phyloP scores from a whole-genome alignment of 768 basidiomycete species.

The Leccinum subtestaceum region DNA sequence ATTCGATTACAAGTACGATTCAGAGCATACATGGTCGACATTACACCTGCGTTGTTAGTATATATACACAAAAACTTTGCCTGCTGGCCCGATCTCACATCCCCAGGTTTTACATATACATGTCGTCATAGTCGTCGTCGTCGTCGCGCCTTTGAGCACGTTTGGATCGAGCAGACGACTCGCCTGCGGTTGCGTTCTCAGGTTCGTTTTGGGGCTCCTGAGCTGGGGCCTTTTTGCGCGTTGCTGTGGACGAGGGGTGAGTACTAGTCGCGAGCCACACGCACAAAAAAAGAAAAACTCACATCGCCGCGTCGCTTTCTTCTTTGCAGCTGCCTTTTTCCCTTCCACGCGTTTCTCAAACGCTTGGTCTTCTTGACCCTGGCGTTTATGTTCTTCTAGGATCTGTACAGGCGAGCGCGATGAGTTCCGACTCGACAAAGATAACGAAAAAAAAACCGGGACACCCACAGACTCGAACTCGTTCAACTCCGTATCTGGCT shows the following conservation, averaged over 20 bases:
- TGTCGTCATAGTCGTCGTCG: constrained; percentile 24
- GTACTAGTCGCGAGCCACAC: not conserved
- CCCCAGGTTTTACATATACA: constrained; percentile 19
- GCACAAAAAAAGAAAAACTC: constrained; percentile 1
- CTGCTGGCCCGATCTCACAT: not conserved
- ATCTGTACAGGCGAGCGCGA: constrained; percentile 47
- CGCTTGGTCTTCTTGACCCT: constrained; percentile 90
- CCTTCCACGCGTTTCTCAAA: constrained; percentile 82
- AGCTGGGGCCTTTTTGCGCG: constrained; percentile 30
- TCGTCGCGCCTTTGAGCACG: constrained; percentile 11
- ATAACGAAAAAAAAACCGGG: not conserved
- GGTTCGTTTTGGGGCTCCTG: constrained; percentile 19
- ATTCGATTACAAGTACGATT: constrained; percentile 5
- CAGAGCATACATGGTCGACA: constrained; percentile 9
- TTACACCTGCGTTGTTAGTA: constrained; percentile 6
- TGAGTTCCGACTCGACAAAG: not conserved
- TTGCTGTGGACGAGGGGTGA: constrained; percentile 14
- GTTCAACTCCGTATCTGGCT: constrained; percentile 89
- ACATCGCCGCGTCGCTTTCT: constrained; percentile 61
- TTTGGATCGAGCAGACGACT: constrained; percentile 6
- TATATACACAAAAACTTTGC: not conserved
- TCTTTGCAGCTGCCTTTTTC: constrained; percentile 76
- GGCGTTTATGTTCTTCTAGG: constrained; percentile 73
- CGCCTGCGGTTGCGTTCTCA: not conserved
- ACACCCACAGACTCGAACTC: constrained; percentile 82